Evolutionary conservation across 164 flowering plant genomes (phyloP).

Genomic region (Liriodendron chinense): DNA sequence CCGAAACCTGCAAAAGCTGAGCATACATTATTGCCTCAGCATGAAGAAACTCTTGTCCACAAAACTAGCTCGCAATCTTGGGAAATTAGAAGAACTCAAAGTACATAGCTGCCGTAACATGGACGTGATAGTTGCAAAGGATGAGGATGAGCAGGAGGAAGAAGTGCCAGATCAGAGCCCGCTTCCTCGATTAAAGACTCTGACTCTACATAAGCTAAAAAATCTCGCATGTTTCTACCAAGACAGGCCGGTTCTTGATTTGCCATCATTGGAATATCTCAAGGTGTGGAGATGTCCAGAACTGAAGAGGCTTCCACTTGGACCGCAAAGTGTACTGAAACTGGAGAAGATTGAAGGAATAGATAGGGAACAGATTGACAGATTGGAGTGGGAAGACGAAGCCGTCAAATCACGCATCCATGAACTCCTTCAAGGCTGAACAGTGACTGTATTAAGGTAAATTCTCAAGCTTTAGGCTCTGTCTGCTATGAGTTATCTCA

Average conservation of each 20-base stretch:
- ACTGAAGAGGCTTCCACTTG: background rate
- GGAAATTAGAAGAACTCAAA: background rate
- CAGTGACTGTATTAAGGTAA: background rate
- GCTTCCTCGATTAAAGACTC: background rate
- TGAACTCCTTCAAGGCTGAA: background rate
- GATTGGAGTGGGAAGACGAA: slow-evolving; percentile 1
- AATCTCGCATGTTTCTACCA: background rate
- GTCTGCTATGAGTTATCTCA: too few species aligned
- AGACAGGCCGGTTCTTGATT: background rate
- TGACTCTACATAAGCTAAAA: background rate
- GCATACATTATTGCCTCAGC: background rate
- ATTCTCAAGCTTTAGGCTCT: too few species aligned
- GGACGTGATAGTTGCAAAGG: background rate
- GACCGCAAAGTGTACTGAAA: background rate
- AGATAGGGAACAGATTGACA: background rate
- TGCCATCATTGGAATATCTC: background rate
- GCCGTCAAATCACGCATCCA: background rate
- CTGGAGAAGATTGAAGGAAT: background rate
- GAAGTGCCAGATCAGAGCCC: background rate
- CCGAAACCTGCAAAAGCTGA: background rate
- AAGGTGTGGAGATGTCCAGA: background rate
- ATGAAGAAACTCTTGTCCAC: background rate
- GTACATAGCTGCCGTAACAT: background rate
- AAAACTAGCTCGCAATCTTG: background rate
- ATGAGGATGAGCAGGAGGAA: background rate